Conservation (phyloP, 768 basidiomycete genomes). For the Pulveroboletus frians region DNA sequence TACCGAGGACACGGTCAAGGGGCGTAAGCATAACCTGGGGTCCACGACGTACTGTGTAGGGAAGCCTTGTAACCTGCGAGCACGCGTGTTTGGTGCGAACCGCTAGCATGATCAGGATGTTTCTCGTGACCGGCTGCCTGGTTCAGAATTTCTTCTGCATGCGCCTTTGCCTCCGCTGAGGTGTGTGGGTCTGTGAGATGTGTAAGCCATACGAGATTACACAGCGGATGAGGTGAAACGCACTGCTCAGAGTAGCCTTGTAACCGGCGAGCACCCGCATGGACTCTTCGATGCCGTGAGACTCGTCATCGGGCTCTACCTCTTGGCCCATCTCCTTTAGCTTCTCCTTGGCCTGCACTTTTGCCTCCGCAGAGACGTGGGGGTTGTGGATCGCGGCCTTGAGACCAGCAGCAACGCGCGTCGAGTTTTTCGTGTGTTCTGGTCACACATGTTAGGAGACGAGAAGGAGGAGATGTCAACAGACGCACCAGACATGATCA, state of each 20-base stretch:
- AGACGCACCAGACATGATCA: slow-evolving; percentile 14
- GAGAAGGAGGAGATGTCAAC: fast-evolving
- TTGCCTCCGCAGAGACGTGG: slow-evolving; percentile 51
- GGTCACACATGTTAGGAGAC: not conserved
- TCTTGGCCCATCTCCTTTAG: slow-evolving; percentile 39
- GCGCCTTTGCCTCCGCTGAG: slow-evolving; percentile 46
- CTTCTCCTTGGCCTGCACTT: slow-evolving; percentile 41
- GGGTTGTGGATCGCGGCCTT: slow-evolving; percentile 59
- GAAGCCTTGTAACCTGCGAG: slow-evolving; percentile 56
- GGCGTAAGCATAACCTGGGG: not conserved
- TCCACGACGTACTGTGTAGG: slow-evolving; percentile 37
- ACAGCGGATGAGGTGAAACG: not conserved
- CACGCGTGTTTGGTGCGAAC: slow-evolving; percentile 43
- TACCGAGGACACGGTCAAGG: slow-evolving; percentile 14
- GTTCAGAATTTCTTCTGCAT: slow-evolving; percentile 48
- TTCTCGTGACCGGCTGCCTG: slow-evolving; percentile 37
- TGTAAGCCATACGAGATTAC: not conserved
- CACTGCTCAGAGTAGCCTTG: slow-evolving; percentile 46
- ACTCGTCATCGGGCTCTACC: slow-evolving; percentile 1
- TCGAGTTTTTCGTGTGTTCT: slow-evolving; percentile 36
- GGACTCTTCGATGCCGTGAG: slow-evolving; percentile 2
- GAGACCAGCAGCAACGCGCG: slow-evolving; percentile 50
- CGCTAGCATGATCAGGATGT: slow-evolving; percentile 27
- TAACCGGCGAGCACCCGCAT: slow-evolving; percentile 39
- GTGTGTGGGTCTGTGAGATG: slow-evolving; percentile 34